Conservation (phyloP, 805 yeast genomes). For the Metschnikowia henanensis region DNA sequence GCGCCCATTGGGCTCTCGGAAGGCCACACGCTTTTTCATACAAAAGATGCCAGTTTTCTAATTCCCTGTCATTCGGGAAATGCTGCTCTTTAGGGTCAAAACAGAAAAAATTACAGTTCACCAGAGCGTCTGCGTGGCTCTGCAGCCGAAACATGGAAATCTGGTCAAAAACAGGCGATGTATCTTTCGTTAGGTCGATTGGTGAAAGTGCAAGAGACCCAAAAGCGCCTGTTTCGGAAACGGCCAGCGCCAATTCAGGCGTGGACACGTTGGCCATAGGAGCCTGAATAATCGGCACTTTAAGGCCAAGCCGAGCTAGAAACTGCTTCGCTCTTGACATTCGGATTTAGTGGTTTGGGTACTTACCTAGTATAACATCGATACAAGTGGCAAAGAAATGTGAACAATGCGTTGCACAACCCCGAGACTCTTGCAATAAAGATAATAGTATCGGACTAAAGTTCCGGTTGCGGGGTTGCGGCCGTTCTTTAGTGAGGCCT, state of each 20-base stretch:
- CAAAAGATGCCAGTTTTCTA: slow-evolving; percentile 24
- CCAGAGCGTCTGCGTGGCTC: slow-evolving; percentile 18
- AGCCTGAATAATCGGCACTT: slow-evolving; percentile 49
- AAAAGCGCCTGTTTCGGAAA: slow-evolving; percentile 46
- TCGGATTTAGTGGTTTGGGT: too few species aligned
- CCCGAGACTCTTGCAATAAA: too few species aligned
- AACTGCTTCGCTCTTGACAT: background rate
- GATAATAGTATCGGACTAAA: too few species aligned
- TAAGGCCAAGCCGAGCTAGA: slow-evolving; percentile 26
- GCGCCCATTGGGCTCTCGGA: background rate
- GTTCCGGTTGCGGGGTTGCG: too few species aligned
- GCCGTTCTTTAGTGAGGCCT: too few species aligned
- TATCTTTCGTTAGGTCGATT: slow-evolving; percentile 26
- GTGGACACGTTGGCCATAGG: slow-evolving; percentile 64
- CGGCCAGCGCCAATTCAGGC: slow-evolving; percentile 42
- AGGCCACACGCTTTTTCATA: slow-evolving; percentile 11
- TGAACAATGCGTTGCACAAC: too few species aligned
- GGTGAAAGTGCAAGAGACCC: slow-evolving; percentile 48
- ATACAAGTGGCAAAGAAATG: too few species aligned
- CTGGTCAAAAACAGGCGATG: slow-evolving; percentile 14
- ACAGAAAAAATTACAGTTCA: slow-evolving; percentile 50
- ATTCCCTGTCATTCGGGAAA: slow-evolving; percentile 18
- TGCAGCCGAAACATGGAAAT: slow-evolving; percentile 18
- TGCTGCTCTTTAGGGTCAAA: slow-evolving; percentile 29
- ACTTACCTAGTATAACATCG: too few species aligned